Evolutionary conservation across 2,329 filamentous ascomycete genomes (phyloP), one percentile per base, ranked within the genome.

Genomic region (Lecanicillium sp.): DNA sequence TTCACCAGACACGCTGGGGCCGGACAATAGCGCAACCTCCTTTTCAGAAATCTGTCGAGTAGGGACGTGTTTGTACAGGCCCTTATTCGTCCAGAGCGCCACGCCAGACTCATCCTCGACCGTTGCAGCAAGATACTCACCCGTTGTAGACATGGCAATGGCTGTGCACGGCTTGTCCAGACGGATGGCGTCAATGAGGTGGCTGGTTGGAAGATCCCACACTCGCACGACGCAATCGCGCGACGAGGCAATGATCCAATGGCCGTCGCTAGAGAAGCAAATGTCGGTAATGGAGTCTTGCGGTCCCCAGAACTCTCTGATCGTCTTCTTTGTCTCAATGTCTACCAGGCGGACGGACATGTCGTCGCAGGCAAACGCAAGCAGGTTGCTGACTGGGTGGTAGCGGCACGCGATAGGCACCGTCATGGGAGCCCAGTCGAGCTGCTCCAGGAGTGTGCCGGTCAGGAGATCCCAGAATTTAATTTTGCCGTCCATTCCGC

Each of bases 381-480:
- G 75, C 10, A 98, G 70, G 51, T 95, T 89, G 51, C 82, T 95
- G 3, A 79, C 75, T 4, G 82, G 71, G 54, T 94, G 89, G 56
- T 94, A 92, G 41, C 81, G 80, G 49, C 90, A 80, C 13, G 76
- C 79, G 1, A 79, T 85, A 37, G 94, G 81, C 33, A 80, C 75
- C 4, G 81, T 80, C 73, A 85, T 86, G 5, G 61, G 60, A 32
- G 82, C 77, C 84, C 88, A 94, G 57, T 89, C 80, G 37, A 97
- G 78, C 54, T 96, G 81, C 45, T 90, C 76, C 10, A 85, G 56
- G 3, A 97, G 71, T 32, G 78, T 74, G 7, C 90, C 92, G 0
- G 84, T 87, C n/a, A 79, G 62, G 46, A 98, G 94, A 48, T 94
- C 86, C 94, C 94, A 98, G 57, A 98, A 97, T 66, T 96, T 97